phyloP scores from a whole-genome alignment of 371 early-diverging fungal genomes.

The Mortierella sp. region DNA sequence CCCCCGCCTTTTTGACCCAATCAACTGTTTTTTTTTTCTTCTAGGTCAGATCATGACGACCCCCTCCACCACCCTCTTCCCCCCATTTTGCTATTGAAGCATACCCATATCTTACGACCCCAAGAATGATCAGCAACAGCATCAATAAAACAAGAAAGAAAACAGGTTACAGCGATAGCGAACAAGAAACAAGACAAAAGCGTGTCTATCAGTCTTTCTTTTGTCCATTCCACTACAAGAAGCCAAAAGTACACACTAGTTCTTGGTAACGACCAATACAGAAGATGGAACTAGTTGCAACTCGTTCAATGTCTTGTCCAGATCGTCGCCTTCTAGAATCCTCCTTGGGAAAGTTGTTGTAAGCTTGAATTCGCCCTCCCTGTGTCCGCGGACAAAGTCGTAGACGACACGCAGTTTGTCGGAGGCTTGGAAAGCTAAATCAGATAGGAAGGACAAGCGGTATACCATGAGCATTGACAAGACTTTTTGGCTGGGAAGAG shows the following conservation, averaged over 20 bases:
- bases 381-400: conserved; percentile 67
- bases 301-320: conserved; percentile 39
- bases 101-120: no score
- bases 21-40: not conserved
- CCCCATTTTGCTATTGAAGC: no score
- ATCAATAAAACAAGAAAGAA: no score
- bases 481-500: no score
- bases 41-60: not conserved
- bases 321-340: conserved; percentile 32
- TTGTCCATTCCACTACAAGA: no score
- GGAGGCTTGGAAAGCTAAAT: conserved; percentile 79
- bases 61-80: no score
- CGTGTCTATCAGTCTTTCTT: no score
- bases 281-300: conserved; percentile 42
- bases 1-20: no score
- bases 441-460: conserved; percentile 53
- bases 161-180: no score
- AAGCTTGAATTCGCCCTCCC: conserved; percentile 68
- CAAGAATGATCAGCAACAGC: no score
- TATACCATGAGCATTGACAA: not conserved
- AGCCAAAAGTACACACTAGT: not conserved
- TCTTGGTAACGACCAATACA: conserved; percentile 36
- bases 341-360: conserved; percentile 81
- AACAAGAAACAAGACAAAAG: no score
- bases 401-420: conserved; percentile 75